Conservation (phyloP, 176 grass and related monocot species). For the Dendrocalamus sinicus region DNA sequence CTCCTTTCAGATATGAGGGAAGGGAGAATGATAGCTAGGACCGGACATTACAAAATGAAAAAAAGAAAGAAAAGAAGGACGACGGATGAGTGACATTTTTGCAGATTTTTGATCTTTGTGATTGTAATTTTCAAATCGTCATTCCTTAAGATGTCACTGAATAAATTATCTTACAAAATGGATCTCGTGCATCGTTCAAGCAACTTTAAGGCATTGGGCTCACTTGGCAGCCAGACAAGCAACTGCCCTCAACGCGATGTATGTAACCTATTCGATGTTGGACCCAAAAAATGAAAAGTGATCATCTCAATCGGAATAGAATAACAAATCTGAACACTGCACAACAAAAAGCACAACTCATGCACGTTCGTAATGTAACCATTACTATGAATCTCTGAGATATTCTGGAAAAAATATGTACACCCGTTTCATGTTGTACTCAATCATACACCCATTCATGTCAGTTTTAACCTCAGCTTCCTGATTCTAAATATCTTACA, state of each 20-base stretch:
- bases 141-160: no score
- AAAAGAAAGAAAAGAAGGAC: no score
- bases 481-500: constrained; percentile 18
- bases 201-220: no score
- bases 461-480: neutral
- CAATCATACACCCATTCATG: neutral
- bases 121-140: no score
- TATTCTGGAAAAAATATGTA: constrained; percentile 34
- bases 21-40: no score
- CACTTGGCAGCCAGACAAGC: no score
- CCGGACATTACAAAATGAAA: no score
- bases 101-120: no score
- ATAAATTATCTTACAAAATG: no score
- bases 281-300: neutral
- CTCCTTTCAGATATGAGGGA: no score
- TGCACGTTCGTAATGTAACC: neutral
- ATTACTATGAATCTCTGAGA: neutral
- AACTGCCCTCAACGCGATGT: neutral
- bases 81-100: no score
- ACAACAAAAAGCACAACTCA: neutral
- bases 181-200: no score
- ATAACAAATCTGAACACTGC: neutral
- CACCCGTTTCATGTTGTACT: neutral
- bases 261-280: neutral
- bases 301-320: neutral